Base-by-base conservation (phyloP, 768 basidiomycete genomes). In the Grammothele lineata region DNA sequence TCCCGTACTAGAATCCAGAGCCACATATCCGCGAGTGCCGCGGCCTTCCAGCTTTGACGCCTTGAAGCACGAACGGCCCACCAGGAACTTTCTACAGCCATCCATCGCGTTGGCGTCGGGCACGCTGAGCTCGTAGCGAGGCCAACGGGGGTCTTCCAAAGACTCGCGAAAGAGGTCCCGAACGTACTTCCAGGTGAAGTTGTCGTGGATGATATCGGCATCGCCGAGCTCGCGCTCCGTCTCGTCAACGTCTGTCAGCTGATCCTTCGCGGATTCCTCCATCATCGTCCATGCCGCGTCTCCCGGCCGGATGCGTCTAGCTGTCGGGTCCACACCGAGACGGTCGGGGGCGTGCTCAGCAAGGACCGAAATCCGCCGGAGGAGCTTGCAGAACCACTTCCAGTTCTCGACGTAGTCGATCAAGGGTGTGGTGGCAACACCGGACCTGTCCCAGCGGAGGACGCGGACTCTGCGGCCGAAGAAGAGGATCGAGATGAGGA, bases 21-120 rank as follows among this genome's bases (percentile, higher is more conserved):
- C 50, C 10, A 51, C 25, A 17, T 46, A 51, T 3, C 44, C 50
- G 4, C 44, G 44, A 18, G 50, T 51, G 6, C 36, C 37, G 4
- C 48, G 43, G 1, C 48, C 41, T 2, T 21, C 24, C 35, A 43
- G 24, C 3, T 33, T 34, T 5, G 15, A 1, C 1, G 47, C 34
- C 12, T 15, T 12, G 36, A 48, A 48, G 6, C 12, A 3, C 5
- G 47, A 36, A 2, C 17, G 26, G 9, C 36, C 33, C 8, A 48
- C 36, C 1, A 48, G 40, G 41, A 48, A 43, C 15, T 10, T 35
- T 2, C 41, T 33, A 7, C 14, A 14, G 27, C 27, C 27, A n/a
- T n/a, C n/a, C 11, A 34, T 24, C 9, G 4, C 23, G n/a, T 43
- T n/a, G 14, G 24, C 48, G 17, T 27, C 23, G 8, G 40, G 34